Conservation (phyloP, 306 rosid genomes). For the Cucurbita ficifolia region DNA sequence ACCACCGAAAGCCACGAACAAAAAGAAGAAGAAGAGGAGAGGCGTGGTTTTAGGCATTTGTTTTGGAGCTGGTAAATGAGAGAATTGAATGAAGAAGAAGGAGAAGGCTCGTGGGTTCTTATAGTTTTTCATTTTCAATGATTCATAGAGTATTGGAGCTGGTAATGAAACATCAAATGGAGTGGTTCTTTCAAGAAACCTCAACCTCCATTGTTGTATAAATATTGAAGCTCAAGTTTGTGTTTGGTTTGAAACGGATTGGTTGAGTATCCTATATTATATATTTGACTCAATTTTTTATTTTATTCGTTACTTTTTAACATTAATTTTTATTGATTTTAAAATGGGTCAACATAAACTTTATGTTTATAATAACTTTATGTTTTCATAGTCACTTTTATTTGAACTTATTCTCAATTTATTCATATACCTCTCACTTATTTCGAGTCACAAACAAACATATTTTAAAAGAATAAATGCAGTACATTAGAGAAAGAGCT, state of each 20-base stretch:
- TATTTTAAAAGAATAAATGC: too few relatives aligned
- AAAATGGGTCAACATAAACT: too few relatives aligned
- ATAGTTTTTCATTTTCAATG: not conserved
- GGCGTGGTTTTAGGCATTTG: slow-evolving; percentile 16
- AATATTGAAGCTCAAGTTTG: not conserved
- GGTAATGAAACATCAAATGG: not conserved
- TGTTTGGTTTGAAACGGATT: not conserved
- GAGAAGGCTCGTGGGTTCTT: not conserved
- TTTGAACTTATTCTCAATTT: too few relatives aligned
- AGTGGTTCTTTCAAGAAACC: not conserved
- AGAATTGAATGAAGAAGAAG: not conserved
- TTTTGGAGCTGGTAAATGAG: not conserved
- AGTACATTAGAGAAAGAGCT: too few relatives aligned
- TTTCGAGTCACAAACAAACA: too few relatives aligned
- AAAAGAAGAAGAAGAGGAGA: slow-evolving; percentile 11
- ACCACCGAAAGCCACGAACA: slow-evolving; percentile 12
- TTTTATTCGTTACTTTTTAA: too few relatives aligned
- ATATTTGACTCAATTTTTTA: too few relatives aligned
- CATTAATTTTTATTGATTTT: too few relatives aligned
- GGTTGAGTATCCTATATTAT: not conserved
- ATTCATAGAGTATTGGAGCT: not conserved
- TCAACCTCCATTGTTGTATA: not conserved
- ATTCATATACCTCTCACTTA: too few relatives aligned
- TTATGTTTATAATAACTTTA: too few relatives aligned
- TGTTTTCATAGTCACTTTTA: too few relatives aligned